Evolutionary conservation across 768 basidiomycete species (phyloP), one percentile per base, ranked within the genome.

Genomic region (Xerocomus potaroensis): DNA sequence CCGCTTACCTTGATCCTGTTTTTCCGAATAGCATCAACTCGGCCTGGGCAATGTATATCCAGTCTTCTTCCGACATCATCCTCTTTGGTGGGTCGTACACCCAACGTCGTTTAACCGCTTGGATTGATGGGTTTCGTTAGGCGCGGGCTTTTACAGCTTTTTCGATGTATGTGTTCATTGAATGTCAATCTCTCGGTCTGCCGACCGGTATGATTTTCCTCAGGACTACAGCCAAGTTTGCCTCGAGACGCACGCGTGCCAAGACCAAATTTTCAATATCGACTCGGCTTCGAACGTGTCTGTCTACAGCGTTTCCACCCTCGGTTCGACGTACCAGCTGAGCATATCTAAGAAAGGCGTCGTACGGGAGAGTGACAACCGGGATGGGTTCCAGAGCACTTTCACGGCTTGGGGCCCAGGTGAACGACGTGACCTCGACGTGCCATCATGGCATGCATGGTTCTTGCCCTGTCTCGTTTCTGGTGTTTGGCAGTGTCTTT

Each of bases 121-220:
- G n/a, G n/a, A n/a, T n/a, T n/a, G n/a, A n/a, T n/a, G n/a, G n/a
- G n/a, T n/a, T n/a, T n/a, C n/a, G n/a, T 68, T 33, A 72, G 72
- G 76, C 29, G 77, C 71, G 0, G 76, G 76, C 0, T 60, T 74
- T 32, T 79, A 79, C 59, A 72, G 65, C 57, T 78, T 78, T 61
- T 78, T 66, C 69, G 60, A 63, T 43, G 73, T 65, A 46, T 42
- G 59, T 41, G 3, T 24, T 27, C 15, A 7, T 7, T n/a, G 10
- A 14, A 16, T 11, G 1, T 4, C 29, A 1, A 18, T 14, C 14
- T 23, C n/a, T 9, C 2, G 19, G 30, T 21, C 22, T 43, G n/a
- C 38, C n/a, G 24, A 15, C 34, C 8, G n/a, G n/a, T n/a, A n/a
- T n/a, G n/a, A n/a, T 16, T n/a, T 10, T 22, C 8, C 12, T 18